phyloP scores from a whole-genome alignment of 164 flowering plant genomes.

The Buxus sempervirens region DNA sequence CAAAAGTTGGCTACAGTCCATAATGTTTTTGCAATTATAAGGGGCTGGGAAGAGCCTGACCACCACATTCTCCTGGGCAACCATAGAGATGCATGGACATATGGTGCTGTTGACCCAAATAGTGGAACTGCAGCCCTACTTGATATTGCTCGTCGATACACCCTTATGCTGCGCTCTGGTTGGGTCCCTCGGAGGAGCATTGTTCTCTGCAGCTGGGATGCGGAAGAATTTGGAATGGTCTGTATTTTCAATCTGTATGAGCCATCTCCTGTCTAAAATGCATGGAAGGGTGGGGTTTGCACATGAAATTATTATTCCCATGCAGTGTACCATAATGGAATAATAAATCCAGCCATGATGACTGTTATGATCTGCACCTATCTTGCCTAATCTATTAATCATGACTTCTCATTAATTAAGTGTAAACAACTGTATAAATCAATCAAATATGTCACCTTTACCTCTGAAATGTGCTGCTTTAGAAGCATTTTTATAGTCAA shows the following conservation, averaged over 20 bases:
- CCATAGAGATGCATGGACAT: conserved; percentile 99
- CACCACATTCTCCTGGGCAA: conserved; percentile 88
- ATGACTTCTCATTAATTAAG: too few relatives aligned
- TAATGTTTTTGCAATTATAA: conserved; percentile 76
- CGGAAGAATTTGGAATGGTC: conserved; percentile 99
- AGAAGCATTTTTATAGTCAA: background rate
- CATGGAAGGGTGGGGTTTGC: background rate
- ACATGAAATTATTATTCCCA: background rate
- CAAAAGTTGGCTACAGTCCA: conserved; percentile 52
- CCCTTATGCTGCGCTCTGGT: conserved; percentile 51
- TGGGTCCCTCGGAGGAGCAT: conserved; percentile 91
- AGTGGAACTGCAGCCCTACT: conserved; percentile 96
- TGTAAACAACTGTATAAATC: background rate
- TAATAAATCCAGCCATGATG: background rate
- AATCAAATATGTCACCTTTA: background rate
- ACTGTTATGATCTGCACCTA: too few relatives aligned
- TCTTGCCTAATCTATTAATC: too few relatives aligned
- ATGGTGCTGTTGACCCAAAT: conserved; percentile 98
- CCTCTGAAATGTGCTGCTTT: background rate
- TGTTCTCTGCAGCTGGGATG: conserved; percentile 97
- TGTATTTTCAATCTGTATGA: conserved; percentile 18
- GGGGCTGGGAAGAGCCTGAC: conserved; percentile 83
- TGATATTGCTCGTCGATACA: conserved; percentile 77
- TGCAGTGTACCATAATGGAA: background rate
- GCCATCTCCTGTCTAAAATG: background rate